phyloP scores from a whole-genome alignment of 805 yeast species.

The Sugiyamaella valdiviana region DNA sequence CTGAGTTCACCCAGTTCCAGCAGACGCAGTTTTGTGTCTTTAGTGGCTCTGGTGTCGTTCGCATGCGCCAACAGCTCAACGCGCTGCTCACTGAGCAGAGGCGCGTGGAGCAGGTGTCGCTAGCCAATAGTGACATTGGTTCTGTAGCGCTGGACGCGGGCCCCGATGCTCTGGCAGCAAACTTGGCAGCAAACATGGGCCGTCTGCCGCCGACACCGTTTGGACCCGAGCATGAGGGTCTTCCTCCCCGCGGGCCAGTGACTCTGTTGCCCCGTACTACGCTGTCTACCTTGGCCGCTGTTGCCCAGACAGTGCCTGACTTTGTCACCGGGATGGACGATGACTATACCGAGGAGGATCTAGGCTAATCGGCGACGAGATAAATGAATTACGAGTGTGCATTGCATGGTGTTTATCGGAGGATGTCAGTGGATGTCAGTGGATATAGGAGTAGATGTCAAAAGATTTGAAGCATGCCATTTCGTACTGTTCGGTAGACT shows the following conservation, averaged over 20 bases:
- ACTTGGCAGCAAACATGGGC: not conserved
- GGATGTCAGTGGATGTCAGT: no score
- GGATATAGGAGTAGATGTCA: no score
- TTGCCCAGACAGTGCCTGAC: not conserved
- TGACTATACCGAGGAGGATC: not conserved
- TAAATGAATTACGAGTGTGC: not conserved
- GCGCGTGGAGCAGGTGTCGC: not conserved
- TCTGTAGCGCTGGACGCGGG: not conserved
- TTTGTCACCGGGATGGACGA: not conserved
- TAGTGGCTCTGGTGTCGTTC: slow-evolving; percentile 80
- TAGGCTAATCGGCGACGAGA: not conserved
- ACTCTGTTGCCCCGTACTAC: not conserved
- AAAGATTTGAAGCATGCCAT: no score
- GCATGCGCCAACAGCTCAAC: slow-evolving; percentile 64
- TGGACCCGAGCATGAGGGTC: not conserved
- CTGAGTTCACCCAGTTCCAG: slow-evolving; percentile 84
- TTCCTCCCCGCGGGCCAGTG: not conserved
- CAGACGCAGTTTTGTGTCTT: slow-evolving; percentile 85
- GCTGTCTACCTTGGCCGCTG: not conserved
- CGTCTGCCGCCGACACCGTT: not conserved
- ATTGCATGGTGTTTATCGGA: no score
- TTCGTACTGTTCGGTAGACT: no score
- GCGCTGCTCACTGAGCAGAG: slow-evolving; percentile 7
- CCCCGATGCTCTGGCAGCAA: no score
- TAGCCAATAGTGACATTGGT: not conserved